Conservation (phyloP, 2,329 filamentous ascomycete species). For the Endoconidiophora polonica region DNA sequence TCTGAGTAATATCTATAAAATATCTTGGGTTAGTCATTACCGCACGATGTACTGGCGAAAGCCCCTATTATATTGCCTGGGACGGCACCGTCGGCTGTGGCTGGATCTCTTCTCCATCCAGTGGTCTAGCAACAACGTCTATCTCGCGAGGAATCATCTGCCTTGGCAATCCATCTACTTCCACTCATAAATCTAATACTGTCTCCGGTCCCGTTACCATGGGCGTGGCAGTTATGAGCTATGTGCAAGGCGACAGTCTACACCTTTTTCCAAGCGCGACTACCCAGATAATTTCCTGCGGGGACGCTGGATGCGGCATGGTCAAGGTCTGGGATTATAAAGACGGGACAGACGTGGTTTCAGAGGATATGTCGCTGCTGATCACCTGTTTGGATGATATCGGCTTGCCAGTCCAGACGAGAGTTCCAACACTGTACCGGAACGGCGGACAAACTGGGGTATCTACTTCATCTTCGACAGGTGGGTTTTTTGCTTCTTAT, state of each 20-base stretch:
- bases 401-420: neutral
- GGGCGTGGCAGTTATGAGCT: neutral
- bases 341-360: neutral
- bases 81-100: slow-evolving; percentile 8
- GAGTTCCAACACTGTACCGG: neutral
- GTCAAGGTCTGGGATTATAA: slow-evolving; percentile 5
- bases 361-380: neutral
- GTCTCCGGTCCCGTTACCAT: neutral
- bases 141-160: slow-evolving; percentile 7
- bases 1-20: neutral
- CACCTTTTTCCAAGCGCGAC: slow-evolving; percentile 9
- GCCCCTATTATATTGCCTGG: slow-evolving; percentile 10
- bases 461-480: too few species aligned
- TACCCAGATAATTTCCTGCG: slow-evolving; percentile 1
- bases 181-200: neutral
- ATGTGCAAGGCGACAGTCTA: slow-evolving; percentile 8
- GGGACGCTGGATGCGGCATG: slow-evolving; percentile 3
- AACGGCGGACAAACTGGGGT: neutral
- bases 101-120: slow-evolving; percentile 1
- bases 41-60: slow-evolving; percentile 2
- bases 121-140: neutral
- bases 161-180: neutral
- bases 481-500: too few species aligned
- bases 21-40: neutral
- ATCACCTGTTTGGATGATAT: slow-evolving; percentile 10